These are phyloP conservation scores for Globisporangium polare DNA, from an alignment of 352 stramenopile species.

Conservation along the genomic window DNA sequence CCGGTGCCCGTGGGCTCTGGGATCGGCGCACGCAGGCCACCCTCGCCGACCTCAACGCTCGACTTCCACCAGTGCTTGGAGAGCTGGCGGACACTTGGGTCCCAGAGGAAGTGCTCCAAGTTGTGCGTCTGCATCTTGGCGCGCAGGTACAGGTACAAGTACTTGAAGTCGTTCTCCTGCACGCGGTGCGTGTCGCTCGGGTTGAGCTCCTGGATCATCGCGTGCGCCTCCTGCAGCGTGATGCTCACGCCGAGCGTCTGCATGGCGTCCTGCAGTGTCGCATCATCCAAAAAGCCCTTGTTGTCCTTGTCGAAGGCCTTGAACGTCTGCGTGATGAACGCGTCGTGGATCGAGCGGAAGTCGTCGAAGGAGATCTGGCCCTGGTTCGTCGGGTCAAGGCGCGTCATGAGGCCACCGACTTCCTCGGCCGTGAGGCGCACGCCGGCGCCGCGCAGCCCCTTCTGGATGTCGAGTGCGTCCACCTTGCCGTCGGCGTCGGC, in stretches of 20 bases:
- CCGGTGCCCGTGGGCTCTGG: constrained; percentile 22
- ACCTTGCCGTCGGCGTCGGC: constrained; percentile 66
- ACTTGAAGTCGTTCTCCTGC: constrained; percentile 78
- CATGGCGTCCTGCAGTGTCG: constrained; percentile 60
- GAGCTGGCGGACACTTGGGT: constrained; percentile 75
- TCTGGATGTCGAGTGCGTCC: constrained; percentile 71
- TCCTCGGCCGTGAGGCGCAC: constrained; percentile 61
- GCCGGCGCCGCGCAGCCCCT: constrained; percentile 54
- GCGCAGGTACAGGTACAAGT: constrained; percentile 76
- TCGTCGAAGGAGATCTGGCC: constrained; percentile 70
- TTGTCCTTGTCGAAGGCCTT: constrained; percentile 55
- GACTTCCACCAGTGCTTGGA: constrained; percentile 87
- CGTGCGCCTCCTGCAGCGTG: constrained; percentile 67
- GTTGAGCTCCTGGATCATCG: constrained; percentile 76
- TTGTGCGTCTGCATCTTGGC: constrained; percentile 68
- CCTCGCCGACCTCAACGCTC: constrained; percentile 78
- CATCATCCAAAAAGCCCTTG: constrained; percentile 71
- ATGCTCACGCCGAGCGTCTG: constrained; percentile 59
- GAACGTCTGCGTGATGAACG: constrained; percentile 75
- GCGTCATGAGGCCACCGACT: constrained; percentile 51
- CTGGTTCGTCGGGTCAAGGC: constrained; percentile 65
- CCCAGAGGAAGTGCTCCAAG: constrained; percentile 77
- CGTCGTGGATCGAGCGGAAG: constrained; percentile 74
- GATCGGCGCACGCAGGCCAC: constrained; percentile 59
- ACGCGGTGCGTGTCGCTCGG: constrained; percentile 59